phyloP scores from a whole-genome alignment of 2,329 filamentous ascomycete species.

The Keithomyces neogunnii region DNA sequence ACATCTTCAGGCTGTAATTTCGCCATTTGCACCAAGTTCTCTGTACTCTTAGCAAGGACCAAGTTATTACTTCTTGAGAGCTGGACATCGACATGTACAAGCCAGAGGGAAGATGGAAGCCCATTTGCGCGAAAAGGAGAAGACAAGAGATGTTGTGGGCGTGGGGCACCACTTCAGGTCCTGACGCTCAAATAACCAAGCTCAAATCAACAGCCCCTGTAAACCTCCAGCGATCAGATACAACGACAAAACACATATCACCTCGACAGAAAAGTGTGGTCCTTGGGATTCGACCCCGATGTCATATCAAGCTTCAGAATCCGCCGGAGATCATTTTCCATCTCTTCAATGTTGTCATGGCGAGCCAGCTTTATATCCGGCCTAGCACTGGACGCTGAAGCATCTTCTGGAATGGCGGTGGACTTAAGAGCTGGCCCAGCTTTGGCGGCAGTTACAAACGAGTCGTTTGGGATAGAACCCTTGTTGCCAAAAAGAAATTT shows the following conservation, averaged over 20 bases:
- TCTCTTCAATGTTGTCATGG: constrained; percentile 31
- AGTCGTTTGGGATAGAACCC: constrained; percentile 6
- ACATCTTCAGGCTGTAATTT: constrained; percentile 10
- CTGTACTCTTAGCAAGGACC: neutral
- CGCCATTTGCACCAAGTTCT: neutral
- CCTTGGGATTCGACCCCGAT: constrained; percentile 13
- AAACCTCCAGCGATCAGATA: neutral
- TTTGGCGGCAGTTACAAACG: neutral
- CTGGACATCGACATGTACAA: no score
- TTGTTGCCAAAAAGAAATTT: constrained; percentile 43
- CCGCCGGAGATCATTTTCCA: constrained; percentile 46
- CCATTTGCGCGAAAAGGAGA: no score
- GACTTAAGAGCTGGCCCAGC: neutral
- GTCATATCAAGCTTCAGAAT: constrained; percentile 37
- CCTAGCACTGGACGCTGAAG: neutral
- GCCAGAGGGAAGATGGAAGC: no score
- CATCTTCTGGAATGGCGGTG: neutral
- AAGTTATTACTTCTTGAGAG: no score
- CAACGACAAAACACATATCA: constrained; percentile 10
- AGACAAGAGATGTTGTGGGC: no score
- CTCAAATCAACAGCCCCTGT: no score
- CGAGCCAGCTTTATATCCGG: neutral
- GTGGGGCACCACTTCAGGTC: no score
- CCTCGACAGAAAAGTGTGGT: constrained; percentile 15
- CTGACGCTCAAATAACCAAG: no score